Base-by-base conservation (phyloP, 768 basidiomycete species). In the Candolleomyces efflorescens region DNA sequence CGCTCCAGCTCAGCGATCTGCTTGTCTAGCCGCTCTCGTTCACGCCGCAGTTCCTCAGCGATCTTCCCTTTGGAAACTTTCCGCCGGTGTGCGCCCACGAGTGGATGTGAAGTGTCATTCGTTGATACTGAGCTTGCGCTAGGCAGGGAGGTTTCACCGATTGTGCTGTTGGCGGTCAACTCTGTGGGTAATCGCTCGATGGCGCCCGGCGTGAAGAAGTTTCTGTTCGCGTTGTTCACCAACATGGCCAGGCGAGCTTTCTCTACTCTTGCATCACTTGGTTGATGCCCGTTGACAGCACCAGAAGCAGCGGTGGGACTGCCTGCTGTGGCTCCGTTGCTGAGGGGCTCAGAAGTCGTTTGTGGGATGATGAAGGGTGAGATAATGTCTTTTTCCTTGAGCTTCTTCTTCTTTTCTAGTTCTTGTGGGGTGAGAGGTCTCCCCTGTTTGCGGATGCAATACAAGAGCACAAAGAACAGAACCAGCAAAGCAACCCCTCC, bases 1-100 rank as follows among this genome's bases (percentile, higher is more conserved):
- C 44, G 20, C 44, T 58, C 57, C 27, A 58, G 23, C 10, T 58
- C 50, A 18, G 57, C 38, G 18, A 58, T 58, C 36, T 58, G 39
- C 43, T 39, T 32, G 26, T 58, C 57, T n/a, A 58, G 43, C 3
- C 51, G 38, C 41, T 52, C 57, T 23, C 57, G 20, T 43, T 58
- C 57, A 5, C 51, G 50, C 17, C 51, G 47, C 50, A 58, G 32
- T 18, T 58, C 50, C 18, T 58, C 57, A 12, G 51, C 51, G n/a
- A 12, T 20, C 24, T 56, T 36, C 46, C n/a, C 13, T 24, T 36
- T 52, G 38, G 20, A 15, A 20, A 18, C 24, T 24, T 24, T 56
- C 46, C 22, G 36, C 6, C 44, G 41, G 22, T 45, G 54, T 17
- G 20, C n/a, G 23, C 24, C 27, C 10, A 39, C 10, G 26, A n/a